A percentile compares a stretch with the other conserved stretches of the same genome.
Conservation (phyloP, 2,329 filamentous ascomycete species). For the Ophiostoma perfectum region DNA sequence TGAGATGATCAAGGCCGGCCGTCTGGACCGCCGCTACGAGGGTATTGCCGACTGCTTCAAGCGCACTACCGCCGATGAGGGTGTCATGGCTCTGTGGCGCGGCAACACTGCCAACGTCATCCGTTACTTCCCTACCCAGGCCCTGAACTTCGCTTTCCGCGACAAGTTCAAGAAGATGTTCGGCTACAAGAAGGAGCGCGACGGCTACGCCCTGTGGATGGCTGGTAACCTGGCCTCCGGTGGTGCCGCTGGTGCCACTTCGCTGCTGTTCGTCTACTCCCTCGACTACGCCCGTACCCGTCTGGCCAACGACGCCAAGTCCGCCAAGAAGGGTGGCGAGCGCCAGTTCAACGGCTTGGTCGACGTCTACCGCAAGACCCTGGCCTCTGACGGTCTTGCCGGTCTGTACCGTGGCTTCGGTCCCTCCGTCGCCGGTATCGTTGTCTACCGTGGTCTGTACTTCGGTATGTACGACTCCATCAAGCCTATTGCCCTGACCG, state of each 20-base stretch:
- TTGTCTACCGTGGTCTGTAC: constrained; percentile 99
- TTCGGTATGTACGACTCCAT: constrained; percentile 99
- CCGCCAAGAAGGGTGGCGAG: constrained; percentile 90
- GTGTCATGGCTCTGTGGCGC: constrained; percentile 94
- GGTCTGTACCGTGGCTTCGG: constrained; percentile 99
- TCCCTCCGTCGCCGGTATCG: constrained; percentile 97
- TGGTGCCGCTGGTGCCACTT: constrained; percentile 99
- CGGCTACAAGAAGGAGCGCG: constrained; percentile 99
- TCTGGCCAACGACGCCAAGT: constrained; percentile 99
- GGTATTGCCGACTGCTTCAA: constrained; percentile 95
- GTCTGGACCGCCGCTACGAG: constrained; percentile 94
- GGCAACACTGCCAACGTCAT: constrained; percentile 99
- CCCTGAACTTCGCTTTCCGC: constrained; percentile 99
- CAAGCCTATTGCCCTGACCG: constrained; percentile 96
- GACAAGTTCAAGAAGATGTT: constrained; percentile 99
- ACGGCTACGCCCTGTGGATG: constrained; percentile 99
- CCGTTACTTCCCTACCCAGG: constrained; percentile 99
- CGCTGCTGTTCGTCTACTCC: constrained; percentile 99
- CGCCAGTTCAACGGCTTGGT: constrained; percentile 99
- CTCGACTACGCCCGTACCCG: constrained; percentile 99
- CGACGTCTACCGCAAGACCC: constrained; percentile 99
- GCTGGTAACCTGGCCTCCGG: constrained; percentile 98
- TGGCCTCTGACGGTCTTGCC: constrained; percentile 95
- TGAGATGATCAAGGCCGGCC: constrained; percentile 99
- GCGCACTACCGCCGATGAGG: constrained; percentile 84